These are phyloP conservation scores for Phytophthora pisi DNA, from an alignment of 352 stramenopile genomes.

Conservation along the genomic window DNA sequence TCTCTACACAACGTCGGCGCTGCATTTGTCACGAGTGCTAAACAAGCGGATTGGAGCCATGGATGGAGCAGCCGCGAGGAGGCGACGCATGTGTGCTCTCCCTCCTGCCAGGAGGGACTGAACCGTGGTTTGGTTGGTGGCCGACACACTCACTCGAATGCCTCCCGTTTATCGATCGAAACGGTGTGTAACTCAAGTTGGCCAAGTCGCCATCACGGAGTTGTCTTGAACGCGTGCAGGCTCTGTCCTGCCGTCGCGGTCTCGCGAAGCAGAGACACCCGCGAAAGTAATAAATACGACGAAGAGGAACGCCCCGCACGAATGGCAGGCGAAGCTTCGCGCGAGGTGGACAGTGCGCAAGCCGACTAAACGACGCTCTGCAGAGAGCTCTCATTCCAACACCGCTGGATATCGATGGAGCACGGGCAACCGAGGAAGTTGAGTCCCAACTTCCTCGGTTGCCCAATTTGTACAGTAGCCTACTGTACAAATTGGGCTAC, in stretches of 20 bases:
- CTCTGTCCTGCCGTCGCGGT: constrained; percentile 16
- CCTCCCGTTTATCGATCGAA: neutral
- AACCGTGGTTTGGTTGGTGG: neutral
- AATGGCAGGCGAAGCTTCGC: constrained; percentile 9
- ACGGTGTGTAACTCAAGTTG: constrained; percentile 9
- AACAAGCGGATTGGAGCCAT: neutral
- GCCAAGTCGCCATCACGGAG: constrained; percentile 17
- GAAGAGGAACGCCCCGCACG: constrained; percentile 17
- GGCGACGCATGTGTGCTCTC: neutral
- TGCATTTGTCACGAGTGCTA: constrained; percentile 3
- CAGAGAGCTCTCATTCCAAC: neutral
- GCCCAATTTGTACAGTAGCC: no score
- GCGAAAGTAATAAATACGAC: constrained; percentile 23
- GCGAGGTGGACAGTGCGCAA: constrained; percentile 12
- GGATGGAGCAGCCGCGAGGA: constrained; percentile 3
- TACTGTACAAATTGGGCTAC: no score
- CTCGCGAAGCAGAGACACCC: constrained; percentile 17
- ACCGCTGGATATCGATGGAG: neutral
- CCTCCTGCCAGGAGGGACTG: constrained; percentile 2
- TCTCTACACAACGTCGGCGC: neutral
- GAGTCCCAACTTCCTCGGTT: neutral
- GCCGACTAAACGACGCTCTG: neutral
- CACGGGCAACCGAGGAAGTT: neutral
- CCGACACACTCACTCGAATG: neutral
- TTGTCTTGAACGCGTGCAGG: constrained; percentile 21